Percentiles rank a stretch among this genome's conserved stretches.
phyloP scores from a whole-genome alignment of 2,329 filamentous ascomycete species.

The Paecilomyces formosus region DNA sequence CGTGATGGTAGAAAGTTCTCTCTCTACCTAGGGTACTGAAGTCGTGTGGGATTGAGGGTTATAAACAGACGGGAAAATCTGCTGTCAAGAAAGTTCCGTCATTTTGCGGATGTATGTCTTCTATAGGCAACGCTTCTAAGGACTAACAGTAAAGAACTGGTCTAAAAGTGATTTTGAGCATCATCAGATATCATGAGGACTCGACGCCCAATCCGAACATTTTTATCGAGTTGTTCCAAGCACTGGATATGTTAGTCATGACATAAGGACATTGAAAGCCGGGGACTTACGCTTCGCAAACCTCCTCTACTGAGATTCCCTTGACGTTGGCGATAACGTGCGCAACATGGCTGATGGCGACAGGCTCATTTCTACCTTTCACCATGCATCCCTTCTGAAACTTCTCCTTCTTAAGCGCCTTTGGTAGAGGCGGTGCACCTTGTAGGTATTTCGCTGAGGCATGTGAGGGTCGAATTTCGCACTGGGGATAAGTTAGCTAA shows the following conservation, averaged over 20 bases:
- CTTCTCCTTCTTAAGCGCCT: slow-evolving; percentile 90
- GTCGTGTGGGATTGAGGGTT: neutral
- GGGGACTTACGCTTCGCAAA: slow-evolving; percentile 64
- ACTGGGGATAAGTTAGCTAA: slow-evolving; percentile 40
- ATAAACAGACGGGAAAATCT: neutral
- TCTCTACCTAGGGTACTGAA: too few relatives aligned
- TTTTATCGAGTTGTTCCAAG: slow-evolving; percentile 71
- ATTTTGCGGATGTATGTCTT: neutral
- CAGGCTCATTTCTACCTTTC: slow-evolving; percentile 91
- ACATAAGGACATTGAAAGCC: neutral
- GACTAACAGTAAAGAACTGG: neutral
- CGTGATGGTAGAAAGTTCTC: too few relatives aligned
- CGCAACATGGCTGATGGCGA: slow-evolving; percentile 78
- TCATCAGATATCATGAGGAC: neutral
- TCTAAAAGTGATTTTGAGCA: neutral
- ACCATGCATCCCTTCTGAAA: slow-evolving; percentile 84
- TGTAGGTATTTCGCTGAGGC: slow-evolving; percentile 69
- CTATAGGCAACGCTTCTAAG: neutral
- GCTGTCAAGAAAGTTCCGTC: neutral
- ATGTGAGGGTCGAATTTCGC: slow-evolving; percentile 84
- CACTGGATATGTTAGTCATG: slow-evolving; percentile 34
- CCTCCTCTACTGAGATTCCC: slow-evolving; percentile 67
- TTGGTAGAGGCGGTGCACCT: slow-evolving; percentile 65
- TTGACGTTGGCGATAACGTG: slow-evolving; percentile 83
- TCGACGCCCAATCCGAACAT: slow-evolving; percentile 67